Evolutionary conservation across 2,329 filamentous ascomycete species (phyloP).

Genomic region (Diplocarpon rosae): DNA sequence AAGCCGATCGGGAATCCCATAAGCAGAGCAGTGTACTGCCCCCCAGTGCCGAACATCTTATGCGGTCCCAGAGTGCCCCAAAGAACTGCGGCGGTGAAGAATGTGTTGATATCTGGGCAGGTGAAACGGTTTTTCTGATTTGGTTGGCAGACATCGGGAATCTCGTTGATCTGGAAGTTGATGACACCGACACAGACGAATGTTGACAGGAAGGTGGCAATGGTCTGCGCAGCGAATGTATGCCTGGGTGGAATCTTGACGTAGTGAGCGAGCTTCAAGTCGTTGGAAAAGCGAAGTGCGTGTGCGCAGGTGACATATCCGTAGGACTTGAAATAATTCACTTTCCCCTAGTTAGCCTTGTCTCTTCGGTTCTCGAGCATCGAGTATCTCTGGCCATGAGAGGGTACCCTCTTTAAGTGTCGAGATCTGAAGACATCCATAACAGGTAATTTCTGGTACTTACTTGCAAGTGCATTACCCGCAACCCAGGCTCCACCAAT

Average conservation of each 20-base stretch:
- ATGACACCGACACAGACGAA: conserved; percentile 32
- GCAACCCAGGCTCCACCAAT: conserved; percentile 59
- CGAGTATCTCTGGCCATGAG: too few species aligned
- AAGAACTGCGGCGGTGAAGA: conserved; percentile 44
- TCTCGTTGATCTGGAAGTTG: conserved; percentile 30
- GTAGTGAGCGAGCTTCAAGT: conserved; percentile 42
- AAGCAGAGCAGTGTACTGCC: conserved; percentile 37
- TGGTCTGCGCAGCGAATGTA: conserved; percentile 36
- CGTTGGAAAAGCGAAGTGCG: conserved; percentile 35
- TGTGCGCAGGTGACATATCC: conserved; percentile 41
- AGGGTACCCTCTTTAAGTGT: too few species aligned
- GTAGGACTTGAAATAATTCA: conserved; percentile 71
- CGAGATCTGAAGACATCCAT: too few species aligned
- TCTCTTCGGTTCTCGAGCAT: too few species aligned
- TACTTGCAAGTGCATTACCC: conserved; percentile 51
- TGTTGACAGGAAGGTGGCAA: conserved; percentile 36
- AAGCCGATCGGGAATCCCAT: conserved; percentile 41
- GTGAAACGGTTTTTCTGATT: conserved; percentile 35
- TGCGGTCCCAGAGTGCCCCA: conserved; percentile 38
- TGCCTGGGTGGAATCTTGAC: conserved; percentile 38
- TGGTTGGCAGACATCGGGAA: conserved; percentile 31
- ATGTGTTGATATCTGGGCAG: conserved; percentile 41
- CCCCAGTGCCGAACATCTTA: conserved; percentile 38
- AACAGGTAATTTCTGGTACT: not conserved
- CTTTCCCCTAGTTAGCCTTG: too few species aligned